Base-by-base conservation (phyloP, 805 yeast genomes). In the Candida silvatica region DNA sequence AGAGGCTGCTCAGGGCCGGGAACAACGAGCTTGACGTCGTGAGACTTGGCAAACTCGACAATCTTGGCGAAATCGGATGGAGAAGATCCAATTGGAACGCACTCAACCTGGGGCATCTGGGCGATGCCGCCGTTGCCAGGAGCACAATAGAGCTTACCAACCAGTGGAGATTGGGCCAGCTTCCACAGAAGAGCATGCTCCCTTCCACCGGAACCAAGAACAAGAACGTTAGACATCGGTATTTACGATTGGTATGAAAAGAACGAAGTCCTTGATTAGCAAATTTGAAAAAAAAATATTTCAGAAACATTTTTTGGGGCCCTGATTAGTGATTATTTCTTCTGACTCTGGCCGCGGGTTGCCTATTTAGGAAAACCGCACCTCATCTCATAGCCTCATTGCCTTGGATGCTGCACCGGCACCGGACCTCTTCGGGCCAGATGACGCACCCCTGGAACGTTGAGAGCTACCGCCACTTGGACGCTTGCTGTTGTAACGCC, bases 1-100 rank as follows among this genome's bases (percentile, higher is more conserved):
- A 94, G 68, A 25, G 98, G 97, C 62, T 87, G 95, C 62, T 92
- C 99, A n/a, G 99, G 99, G 23, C 99, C 99, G 25, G 98, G 97
- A 29, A 92, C 68, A 4, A 86, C 97, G 37, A 92, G 66, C 34
- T 67, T 71, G 36, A 92, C 70, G 4, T 71, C 48, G 37, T 88
- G 64, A 20, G 72, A 72, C 12, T 67, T 54, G 5, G 97, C 95
- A 59, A 88, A 88, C 39, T 76, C 63, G 37, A 77, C 84, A 41
- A 92, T 69, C 22, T 64, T 61, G 1, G 68, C 69, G 49, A 92
- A 92, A 46, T 87, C 80, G n/a, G 60, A 62, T 40, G 77, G 73
- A 18, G 75, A 58, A 5, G 82, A 69, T 25, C 77, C 76, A 54
- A 85, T 75, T 5, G 80, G 68, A 31, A 92, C 76, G 52, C 84